Base-by-base conservation (phyloP, 352 stramenopile genomes). In the Phytophthora chlamydospora region DNA sequence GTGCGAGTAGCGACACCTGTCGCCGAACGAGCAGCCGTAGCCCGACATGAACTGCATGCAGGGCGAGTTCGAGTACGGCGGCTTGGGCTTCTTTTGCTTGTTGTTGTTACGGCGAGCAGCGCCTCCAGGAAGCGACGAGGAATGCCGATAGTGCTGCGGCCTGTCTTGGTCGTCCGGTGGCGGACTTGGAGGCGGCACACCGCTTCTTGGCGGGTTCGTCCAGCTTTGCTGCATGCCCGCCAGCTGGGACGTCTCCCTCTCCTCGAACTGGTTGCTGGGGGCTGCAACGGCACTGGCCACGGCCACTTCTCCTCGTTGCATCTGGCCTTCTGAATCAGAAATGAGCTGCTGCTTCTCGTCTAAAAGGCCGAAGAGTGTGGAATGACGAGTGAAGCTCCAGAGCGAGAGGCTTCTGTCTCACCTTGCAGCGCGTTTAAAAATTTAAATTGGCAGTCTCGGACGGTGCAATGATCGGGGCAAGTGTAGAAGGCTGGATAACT, bases 1-100 rank as follows among this genome's bases (percentile, higher is more conserved):
- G 43, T 93, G 85, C 0, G 75, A 85, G 41, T 77, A 93, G 39
- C 61, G 82, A 52, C 85, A 93, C 12, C 71, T 74, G 31, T 53
- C 43, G 4, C 83, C 85, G 29, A 85, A 91, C 3, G 24, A 32
- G 34, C 85, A 93, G 5, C 45, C 73, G 16, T 73, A 80, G 21
- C 58, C 58, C 0, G 69, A 63, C 3, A 69, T 24, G 48, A 88
- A 89, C 42, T 80, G 79, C 6, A 76, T 58, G 47, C 82, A 91
- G 3, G 56, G 57, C 7, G 34, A 27, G 12, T 27, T 35, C 14
- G 47, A 32, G 8, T 48, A 38, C n/a, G 48, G 33, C 29, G 64
- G 42, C 43, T 32, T 42, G 2, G 52, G 27, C 31, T 68, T 66
- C 52, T 54, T 66, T n/a, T 41, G 42, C 29, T 71, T 77, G 36